Evolutionary conservation across 768 basidiomycete genomes (phyloP).

Genomic region (Tricholoma hemisulphureum): DNA sequence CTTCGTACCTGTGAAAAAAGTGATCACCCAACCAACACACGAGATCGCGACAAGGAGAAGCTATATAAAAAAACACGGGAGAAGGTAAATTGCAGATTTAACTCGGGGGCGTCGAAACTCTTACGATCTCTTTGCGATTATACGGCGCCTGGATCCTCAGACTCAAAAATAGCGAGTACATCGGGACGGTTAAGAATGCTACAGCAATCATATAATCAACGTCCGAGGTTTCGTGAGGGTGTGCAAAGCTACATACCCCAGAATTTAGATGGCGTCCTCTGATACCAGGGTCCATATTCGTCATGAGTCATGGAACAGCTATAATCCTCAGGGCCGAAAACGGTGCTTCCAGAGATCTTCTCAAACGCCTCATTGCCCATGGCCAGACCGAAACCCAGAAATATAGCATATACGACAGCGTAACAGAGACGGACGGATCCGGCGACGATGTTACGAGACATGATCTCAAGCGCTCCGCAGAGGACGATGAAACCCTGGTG

Average conservation of each 20-base stretch:
- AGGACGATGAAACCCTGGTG: conserved; percentile 63
- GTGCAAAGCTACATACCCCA: conserved; percentile 55
- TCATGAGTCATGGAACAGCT: conserved; percentile 57
- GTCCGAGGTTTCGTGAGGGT: background rate
- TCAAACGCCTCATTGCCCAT: conserved; percentile 73
- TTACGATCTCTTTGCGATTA: conserved; percentile 54
- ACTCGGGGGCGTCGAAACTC: conserved; percentile 12
- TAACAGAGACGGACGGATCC: conserved; percentile 85
- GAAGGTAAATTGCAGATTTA: background rate
- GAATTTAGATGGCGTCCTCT: conserved; percentile 61
- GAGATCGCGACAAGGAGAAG: conserved; percentile 56
- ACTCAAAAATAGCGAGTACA: conserved; percentile 65
- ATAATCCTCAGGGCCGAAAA: conserved; percentile 59
- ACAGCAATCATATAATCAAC: background rate
- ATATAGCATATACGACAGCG: conserved; percentile 74
- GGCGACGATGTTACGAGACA: conserved; percentile 77
- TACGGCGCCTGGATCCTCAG: conserved; percentile 63
- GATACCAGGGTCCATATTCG: conserved; percentile 67
- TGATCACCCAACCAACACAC: conserved; percentile 74
- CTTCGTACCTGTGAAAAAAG: conserved; percentile 62
- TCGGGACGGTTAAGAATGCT: conserved; percentile 73
- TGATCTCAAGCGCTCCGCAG: conserved; percentile 72
- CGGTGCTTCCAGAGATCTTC: conserved; percentile 45
- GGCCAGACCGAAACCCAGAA: conserved; percentile 77
- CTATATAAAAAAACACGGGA: background rate